These are phyloP conservation scores for Schwanniomyces pseudopolymorphus DNA, from an alignment of 805 yeast species.

Conservation along the genomic window DNA sequence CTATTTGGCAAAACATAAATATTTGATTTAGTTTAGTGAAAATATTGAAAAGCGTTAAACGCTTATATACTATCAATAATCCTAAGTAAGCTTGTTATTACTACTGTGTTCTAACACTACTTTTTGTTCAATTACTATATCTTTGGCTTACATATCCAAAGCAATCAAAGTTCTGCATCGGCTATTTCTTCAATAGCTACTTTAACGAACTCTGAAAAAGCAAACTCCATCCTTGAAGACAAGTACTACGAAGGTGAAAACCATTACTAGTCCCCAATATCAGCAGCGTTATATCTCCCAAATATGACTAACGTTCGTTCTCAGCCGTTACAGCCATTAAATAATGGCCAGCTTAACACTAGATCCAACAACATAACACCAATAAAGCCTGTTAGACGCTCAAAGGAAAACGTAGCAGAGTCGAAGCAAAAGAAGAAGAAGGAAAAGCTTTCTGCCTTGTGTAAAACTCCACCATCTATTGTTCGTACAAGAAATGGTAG, in stretches of 20 bases:
- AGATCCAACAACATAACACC: conserved; percentile 39
- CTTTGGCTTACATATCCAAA: background rate
- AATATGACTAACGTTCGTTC: conserved; percentile 31
- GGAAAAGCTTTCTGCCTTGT: conserved; percentile 84
- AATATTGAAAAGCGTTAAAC: conserved; percentile 4
- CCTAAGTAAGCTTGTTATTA: background rate
- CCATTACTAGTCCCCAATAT: background rate
- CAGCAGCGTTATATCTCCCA: background rate
- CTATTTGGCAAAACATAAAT: conserved; percentile 8
- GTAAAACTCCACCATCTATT: conserved; percentile 95
- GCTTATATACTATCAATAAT: conserved; percentile 1
- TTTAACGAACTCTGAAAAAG: background rate
- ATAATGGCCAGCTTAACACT: conserved; percentile 50
- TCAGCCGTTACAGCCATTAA: conserved; percentile 56
- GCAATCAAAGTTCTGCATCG: background rate
- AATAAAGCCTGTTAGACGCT: conserved; percentile 24
- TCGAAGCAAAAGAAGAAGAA: conserved; percentile 62
- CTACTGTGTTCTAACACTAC: background rate
- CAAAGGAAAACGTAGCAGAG: conserved; percentile 24
- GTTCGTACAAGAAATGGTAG: conserved; percentile 84
- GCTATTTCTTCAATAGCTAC: background rate
- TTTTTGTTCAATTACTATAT: background rate
- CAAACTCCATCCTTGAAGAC: background rate
- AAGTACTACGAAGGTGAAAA: background rate
- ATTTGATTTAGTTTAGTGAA: conserved; percentile 6